Base-by-base conservation (phyloP, 257 asterid genomes). In the Perilla frutescens region DNA sequence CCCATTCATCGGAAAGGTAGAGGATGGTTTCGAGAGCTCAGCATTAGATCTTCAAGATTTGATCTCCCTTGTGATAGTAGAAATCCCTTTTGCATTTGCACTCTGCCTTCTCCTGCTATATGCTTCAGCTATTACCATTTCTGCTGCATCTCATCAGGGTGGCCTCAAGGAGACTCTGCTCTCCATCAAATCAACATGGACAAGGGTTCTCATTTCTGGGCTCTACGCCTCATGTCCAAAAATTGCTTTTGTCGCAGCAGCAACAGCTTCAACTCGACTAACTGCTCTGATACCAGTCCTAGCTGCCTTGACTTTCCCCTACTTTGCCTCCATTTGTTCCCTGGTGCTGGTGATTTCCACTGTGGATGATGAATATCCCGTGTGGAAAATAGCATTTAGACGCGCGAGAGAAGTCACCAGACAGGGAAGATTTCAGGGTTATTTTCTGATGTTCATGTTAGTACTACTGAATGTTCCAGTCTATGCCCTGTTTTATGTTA, bases 21-120 rank as follows among this genome's bases (percentile, higher is more conserved):
- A 47, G 51, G 51, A 47, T 47, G 51, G 51, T 47, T 9, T 47
- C n/a, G 51, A 47, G 51, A 47, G 9, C 51, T 47, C 51, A 2
- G 11, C 51, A 10, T 47, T 47, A 47, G 51, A 47, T 47, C 51
- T 47, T 2, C 51, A 47, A 47, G 51, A 47, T 47, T 47, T 47
- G 51, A 47, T 47, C 51, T 47, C 51, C 70, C 81, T 76, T 31
- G 56, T 62, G 41, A 11, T 48, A 53, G 44, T 31, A 11, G 76
- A 76, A 62, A 69, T 76, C 50, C 72, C 76, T 13, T 69, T 76
- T 55, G 72, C 72, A n/a, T 15, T 53, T 36, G 64, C 76, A 15
- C 62, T 76, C 44, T 53, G 61, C 61, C 66, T 60, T 48, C 20
- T 62, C 31, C 41, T 62, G 76, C 60, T 62, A 47, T 47, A 8